A percentile compares a stretch with the other conserved stretches of the same genome.
Evolutionary conservation across 768 basidiomycete species (phyloP).

Genomic region (Kwoniella sp.): DNA sequence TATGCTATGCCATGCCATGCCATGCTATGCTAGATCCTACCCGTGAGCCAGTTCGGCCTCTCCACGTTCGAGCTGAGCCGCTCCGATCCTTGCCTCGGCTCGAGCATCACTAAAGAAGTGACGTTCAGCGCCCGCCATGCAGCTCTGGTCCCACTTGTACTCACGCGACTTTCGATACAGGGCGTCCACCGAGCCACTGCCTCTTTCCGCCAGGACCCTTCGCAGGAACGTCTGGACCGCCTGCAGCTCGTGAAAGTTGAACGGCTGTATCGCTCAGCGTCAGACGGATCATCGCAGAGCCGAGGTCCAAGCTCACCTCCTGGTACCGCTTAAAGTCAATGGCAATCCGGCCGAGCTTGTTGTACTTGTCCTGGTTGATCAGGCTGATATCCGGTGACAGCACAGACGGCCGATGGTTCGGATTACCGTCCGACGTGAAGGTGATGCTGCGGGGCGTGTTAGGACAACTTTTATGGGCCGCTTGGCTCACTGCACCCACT

Average conservation of each 20-base stretch:
- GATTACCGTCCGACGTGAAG: conserved; percentile 93
- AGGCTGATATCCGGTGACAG: conserved; percentile 69
- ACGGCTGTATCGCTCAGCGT: conserved; percentile 41
- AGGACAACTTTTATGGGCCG: neutral
- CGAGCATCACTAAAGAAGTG: conserved; percentile 38
- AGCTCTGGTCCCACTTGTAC: neutral
- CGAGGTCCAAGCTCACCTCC: conserved; percentile 29
- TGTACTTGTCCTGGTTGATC: conserved; percentile 95
- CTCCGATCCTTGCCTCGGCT: conserved; percentile 43
- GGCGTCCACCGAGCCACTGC: conserved; percentile 45
- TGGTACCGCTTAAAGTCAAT: conserved; percentile 58
- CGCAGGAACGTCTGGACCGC: conserved; percentile 64
- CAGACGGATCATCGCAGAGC: neutral
- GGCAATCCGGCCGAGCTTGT: conserved; percentile 78
- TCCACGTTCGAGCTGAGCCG: conserved; percentile 35
- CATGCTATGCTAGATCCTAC: conserved; percentile 16
- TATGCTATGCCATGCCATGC: neutral
- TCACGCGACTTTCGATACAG: conserved; percentile 46
- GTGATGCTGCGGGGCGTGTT: conserved; percentile 57
- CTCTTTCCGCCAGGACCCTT: conserved; percentile 40
- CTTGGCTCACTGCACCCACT: conserved; percentile 29
- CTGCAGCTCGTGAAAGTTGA: conserved; percentile 75
- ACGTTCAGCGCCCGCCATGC: neutral
- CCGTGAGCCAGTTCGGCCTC: conserved; percentile 42
- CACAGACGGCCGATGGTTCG: conserved; percentile 74